A percentile compares a stretch with the other conserved stretches of the same genome.
phyloP scores from a whole-genome alignment of 1,139 yeast species.

The Suhomyces bokatorum region DNA sequence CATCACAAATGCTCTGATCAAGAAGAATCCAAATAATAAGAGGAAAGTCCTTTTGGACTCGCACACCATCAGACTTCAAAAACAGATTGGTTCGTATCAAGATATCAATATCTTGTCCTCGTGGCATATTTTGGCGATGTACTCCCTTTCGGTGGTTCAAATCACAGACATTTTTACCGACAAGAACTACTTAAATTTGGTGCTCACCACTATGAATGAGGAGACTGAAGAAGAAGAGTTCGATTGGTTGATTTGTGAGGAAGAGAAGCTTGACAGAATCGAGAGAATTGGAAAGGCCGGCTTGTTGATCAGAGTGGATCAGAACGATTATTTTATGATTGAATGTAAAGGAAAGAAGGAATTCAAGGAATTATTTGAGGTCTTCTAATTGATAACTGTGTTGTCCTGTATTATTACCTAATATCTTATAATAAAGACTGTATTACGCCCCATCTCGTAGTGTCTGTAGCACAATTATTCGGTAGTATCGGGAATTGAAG shows the following conservation, averaged over 20 bases:
- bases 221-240: slow-evolving; percentile 20
- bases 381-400: slow-evolving; percentile 21
- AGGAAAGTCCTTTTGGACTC: slow-evolving; percentile 26
- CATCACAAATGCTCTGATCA: slow-evolving; percentile 14
- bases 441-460: not conserved
- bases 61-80: slow-evolving; percentile 43
- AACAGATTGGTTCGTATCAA: slow-evolving; percentile 35
- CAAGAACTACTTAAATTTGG: slow-evolving; percentile 33
- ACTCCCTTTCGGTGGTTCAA: slow-evolving; percentile 30
- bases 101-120: slow-evolving; percentile 39
- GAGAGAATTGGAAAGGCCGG: slow-evolving; percentile 51
- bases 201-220: slow-evolving; percentile 18
- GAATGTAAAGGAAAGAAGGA: slow-evolving; percentile 51
- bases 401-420: slow-evolving; percentile 2
- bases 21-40: slow-evolving; percentile 18
- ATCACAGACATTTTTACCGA: slow-evolving; percentile 30
- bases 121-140: slow-evolving; percentile 49
- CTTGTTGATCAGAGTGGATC: slow-evolving; percentile 36
- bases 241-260: slow-evolving; percentile 40
- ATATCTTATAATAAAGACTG: not conserved
- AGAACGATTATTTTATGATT: slow-evolving; percentile 41
- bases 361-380: slow-evolving; percentile 35
- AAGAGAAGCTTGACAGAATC: slow-evolving; percentile 30
- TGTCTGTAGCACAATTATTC: too few relatives aligned
- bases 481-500: too few relatives aligned